Evolutionary conservation across 202 grass and related monocot species (phyloP).

Genomic region (Setaria italica): DNA sequence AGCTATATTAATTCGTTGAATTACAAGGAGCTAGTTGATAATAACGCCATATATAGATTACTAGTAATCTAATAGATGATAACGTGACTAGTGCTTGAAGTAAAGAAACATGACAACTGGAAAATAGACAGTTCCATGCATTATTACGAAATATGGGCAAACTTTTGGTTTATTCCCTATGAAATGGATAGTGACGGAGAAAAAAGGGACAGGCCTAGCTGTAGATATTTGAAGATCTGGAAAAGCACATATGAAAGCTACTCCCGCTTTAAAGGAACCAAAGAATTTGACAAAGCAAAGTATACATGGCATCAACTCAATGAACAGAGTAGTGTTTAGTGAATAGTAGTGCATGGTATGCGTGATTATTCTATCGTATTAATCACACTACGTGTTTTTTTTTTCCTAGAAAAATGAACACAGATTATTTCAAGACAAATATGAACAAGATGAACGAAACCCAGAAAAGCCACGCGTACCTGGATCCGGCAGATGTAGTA

Average conservation of each 20-base stretch:
- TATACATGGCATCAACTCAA: neutral
- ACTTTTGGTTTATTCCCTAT: neutral
- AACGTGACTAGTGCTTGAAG: neutral
- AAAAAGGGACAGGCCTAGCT: neutral
- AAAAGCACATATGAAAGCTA: neutral
- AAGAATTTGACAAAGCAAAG: neutral
- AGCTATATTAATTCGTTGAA: neutral
- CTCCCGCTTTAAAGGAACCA: neutral
- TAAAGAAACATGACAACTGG: neutral
- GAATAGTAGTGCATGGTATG: neutral
- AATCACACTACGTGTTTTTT: neutral
- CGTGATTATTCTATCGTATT: neutral
- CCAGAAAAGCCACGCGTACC: neutral
- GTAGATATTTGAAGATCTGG: neutral
- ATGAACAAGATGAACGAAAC: no score
- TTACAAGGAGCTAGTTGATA: no score
- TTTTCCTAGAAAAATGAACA: neutral
- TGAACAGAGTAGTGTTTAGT: neutral
- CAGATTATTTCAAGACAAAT: no score
- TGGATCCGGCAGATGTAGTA: slow-evolving; percentile 71
- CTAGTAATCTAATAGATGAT: neutral
- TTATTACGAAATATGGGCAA: neutral
- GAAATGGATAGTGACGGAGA: neutral
- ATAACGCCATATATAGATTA: no score
- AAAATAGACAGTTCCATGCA: neutral